Evolutionary conservation across 768 basidiomycete species (phyloP), one percentile per base, ranked within the genome.

Genomic region (Dendrothele bispora): DNA sequence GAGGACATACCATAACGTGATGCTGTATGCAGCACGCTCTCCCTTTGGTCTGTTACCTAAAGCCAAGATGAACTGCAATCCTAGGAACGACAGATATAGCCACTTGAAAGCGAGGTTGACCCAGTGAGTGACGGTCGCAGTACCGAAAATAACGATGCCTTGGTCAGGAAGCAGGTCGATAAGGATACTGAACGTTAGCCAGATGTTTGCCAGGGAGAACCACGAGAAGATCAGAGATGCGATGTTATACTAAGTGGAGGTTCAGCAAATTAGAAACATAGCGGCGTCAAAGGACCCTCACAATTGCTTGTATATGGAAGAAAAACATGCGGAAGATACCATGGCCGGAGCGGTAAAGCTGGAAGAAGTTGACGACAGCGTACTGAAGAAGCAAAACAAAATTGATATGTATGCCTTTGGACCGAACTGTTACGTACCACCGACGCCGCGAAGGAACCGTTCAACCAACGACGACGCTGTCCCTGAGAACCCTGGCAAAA

Each of bases 161-260:
- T 51, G 49, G 20, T 55, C 43, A 1, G 88, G 88, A 12, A 94
- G 75, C 35, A 97, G 78, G 58, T 93, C 84, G 75, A 95, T 91
- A 65, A 95, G 91, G 68, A 95, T 95, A 51, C 84, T 85, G 77
- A 95, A 95, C n/a, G 90, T 95, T 49, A 97, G 72, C 91, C 91
- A 97, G 36, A 95, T 72, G 61, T 95, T 95, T 54, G 92, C 91
- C 49, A 94, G 66, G 3, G 91, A 84, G 69, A 97, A 95, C 91
- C 92, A 98, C 7, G 88, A 84, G 72, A 98, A 95, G 55, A 94
- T 56, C 49, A 98, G 74, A 24, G 80, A 86, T 63, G 90, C 82
- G 42, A 93, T 58, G 67, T 93, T 94, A 66, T 93, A 95, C 88
- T 92, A 46, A 8, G 15, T 3, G 8, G 15, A 48, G 15, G 10